Evolutionary conservation across 1,139 yeast genomes (phyloP).

Genomic region (Geotrichum candidum): DNA sequence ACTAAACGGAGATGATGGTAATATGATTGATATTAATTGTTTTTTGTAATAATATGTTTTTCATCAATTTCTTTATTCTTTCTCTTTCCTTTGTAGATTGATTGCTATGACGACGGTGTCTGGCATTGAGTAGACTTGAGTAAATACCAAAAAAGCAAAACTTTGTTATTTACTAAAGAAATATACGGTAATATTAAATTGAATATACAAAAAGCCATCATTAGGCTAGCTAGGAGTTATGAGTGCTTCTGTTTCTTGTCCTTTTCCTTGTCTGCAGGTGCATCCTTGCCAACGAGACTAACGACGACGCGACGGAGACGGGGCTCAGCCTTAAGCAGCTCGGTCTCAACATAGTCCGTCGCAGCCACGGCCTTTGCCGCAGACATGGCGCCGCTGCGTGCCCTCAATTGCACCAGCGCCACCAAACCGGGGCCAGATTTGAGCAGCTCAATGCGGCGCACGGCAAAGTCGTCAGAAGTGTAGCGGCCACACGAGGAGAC

Average conservation of each 20-base stretch:
- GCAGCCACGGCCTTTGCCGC: conserved; percentile 12
- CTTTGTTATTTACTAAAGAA: not conserved
- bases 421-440: conserved; percentile 31
- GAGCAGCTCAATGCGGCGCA: conserved; percentile 23
- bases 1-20: not conserved
- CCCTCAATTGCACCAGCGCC: conserved; percentile 18
- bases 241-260: not conserved
- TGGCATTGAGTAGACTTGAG: not conserved
- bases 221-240: not conserved
- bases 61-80: not conserved
- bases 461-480: conserved; percentile 28
- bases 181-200: too few species aligned
- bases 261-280: not conserved
- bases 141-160: not conserved
- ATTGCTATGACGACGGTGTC: not conserved
- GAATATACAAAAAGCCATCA: not conserved
- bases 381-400: conserved; percentile 2
- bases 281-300: conserved; percentile 26
- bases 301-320: conserved; percentile 36
- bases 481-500: not conserved
- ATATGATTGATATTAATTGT: not conserved
- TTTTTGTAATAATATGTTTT: not conserved
- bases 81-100: not conserved
- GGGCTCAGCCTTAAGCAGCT: conserved; percentile 32
- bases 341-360: conserved; percentile 30